phyloP scores from a whole-genome alignment of 208 protist genomes.

The Leishmania arabica region DNA sequence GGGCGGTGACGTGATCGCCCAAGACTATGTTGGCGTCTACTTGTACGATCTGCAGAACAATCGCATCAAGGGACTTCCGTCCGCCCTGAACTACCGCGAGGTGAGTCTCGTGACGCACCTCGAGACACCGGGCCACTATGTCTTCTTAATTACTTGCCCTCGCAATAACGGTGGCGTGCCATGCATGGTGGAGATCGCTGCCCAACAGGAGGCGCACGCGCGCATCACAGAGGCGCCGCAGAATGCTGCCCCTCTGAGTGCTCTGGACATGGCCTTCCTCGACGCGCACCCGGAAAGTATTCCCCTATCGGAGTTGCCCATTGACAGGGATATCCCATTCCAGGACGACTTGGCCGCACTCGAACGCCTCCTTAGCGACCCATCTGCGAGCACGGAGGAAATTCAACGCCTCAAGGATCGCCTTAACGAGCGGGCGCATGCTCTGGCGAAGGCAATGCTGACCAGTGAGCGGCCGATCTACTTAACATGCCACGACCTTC shows the following conservation, averaged over 20 bases:
- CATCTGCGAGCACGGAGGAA: conserved; percentile 31
- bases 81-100: conserved; percentile 64
- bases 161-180: conserved; percentile 39
- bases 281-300: conserved; percentile 37
- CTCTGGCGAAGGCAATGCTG: conserved; percentile 48
- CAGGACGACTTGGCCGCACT: conserved; percentile 34
- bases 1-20: conserved; percentile 41
- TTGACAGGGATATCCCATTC: conserved; percentile 48
- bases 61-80: conserved; percentile 37
- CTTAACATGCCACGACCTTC: conserved; percentile 44
- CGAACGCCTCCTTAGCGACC: conserved; percentile 29
- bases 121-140: conserved; percentile 35
- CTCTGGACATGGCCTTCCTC: conserved; percentile 56
- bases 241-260: conserved; percentile 34
- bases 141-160: conserved; percentile 51
- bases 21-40: conserved; percentile 61
- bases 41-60: conserved; percentile 56
- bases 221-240: conserved; percentile 58
- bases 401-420: conserved; percentile 36
- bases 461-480: conserved; percentile 48
- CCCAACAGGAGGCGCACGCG: conserved; percentile 45
- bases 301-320: conserved; percentile 37
- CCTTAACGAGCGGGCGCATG: conserved; percentile 44
- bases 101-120: conserved; percentile 51
- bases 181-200: conserved; percentile 57